phyloP scores from a whole-genome alignment of 179 eudicot genomes.

The Drosera spatulata region DNA sequence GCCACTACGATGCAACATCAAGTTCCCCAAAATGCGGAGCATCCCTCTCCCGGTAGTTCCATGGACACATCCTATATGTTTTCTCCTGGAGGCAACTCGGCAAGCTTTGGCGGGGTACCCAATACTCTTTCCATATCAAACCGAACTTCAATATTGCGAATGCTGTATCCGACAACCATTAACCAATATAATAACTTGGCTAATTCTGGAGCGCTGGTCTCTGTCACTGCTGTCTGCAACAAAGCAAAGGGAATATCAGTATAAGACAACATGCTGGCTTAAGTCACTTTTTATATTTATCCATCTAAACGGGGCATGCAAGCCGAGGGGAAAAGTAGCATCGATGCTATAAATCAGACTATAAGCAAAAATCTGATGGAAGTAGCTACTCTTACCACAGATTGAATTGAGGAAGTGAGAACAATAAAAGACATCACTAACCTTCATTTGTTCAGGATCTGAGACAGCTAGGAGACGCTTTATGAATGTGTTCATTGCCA shows the following conservation, averaged over 20 bases:
- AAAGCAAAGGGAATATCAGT: slow-evolving; percentile 3
- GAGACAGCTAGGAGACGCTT: slow-evolving; percentile 72
- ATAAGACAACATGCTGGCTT: too few relatives aligned
- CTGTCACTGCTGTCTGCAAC: slow-evolving; percentile 58
- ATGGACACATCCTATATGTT: not conserved
- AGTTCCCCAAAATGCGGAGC: too few relatives aligned
- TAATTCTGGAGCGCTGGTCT: slow-evolving; percentile 79
- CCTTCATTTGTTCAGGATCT: slow-evolving; percentile 90
- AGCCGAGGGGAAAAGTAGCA: too few relatives aligned
- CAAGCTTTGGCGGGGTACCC: slow-evolving; percentile 61
- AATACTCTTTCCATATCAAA: slow-evolving; percentile 84
- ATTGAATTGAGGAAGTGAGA: not conserved
- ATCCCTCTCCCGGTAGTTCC: not conserved
- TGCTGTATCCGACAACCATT: slow-evolving; percentile 87
- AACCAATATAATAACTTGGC: slow-evolving; percentile 81
- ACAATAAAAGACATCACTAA: slow-evolving; percentile 7
- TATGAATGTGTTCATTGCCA: slow-evolving; percentile 85
- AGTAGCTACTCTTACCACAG: not conserved
- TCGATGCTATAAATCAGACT: too few relatives aligned
- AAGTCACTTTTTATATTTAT: too few relatives aligned
- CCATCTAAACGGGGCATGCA: too few relatives aligned
- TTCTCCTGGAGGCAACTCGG: slow-evolving; percentile 82
- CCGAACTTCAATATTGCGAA: slow-evolving; percentile 87
- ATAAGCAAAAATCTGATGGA: too few relatives aligned
- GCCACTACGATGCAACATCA: too few relatives aligned